Evolutionary conservation across 768 basidiomycete genomes (phyloP).

Genomic region (Chiua virens): DNA sequence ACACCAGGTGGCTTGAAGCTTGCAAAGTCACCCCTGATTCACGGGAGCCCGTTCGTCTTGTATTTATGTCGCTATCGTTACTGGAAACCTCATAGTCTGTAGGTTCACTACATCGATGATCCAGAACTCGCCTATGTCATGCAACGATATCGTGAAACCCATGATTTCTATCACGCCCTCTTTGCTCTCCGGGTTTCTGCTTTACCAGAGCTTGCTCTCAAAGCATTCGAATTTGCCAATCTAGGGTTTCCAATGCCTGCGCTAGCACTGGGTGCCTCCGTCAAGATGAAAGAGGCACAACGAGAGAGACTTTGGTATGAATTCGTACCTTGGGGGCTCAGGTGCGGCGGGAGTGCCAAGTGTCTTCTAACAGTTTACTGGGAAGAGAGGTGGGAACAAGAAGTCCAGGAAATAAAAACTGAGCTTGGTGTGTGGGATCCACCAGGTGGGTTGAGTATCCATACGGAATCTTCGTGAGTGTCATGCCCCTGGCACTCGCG

Average conservation of each 20-base stretch:
- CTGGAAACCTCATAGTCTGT: not conserved
- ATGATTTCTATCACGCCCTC: conserved; percentile 96
- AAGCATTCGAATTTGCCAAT: conserved; percentile 93
- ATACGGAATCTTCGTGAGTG: not conserved
- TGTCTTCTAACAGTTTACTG: conserved; percentile 91
- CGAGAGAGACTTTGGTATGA: conserved; percentile 65
- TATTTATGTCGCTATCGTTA: not conserved
- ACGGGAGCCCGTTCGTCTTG: conserved; percentile 69
- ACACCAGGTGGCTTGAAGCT: conserved; percentile 85
- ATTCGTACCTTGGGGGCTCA: conserved; percentile 91
- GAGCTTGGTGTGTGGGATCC: conserved; percentile 88
- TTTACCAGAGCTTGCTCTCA: conserved; percentile 89
- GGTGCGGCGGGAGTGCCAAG: conserved; percentile 70
- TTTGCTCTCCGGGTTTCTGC: conserved; percentile 87
- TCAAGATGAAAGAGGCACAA: conserved; percentile 38
- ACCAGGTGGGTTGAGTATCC: conserved; percentile 40
- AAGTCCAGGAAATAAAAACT: conserved; percentile 76
- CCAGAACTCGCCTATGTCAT: conserved; percentile 97
- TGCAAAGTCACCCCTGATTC: conserved; percentile 94
- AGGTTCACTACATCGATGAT: conserved; percentile 95
- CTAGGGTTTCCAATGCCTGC: conserved; percentile 86
- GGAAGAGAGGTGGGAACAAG: conserved; percentile 91
- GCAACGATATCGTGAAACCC: conserved; percentile 96
- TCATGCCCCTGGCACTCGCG: not conserved
- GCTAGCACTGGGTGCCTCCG: conserved; percentile 61